Evolutionary conservation across 2,329 filamentous ascomycete species (phyloP).

Genomic region (Penicillium paneum): DNA sequence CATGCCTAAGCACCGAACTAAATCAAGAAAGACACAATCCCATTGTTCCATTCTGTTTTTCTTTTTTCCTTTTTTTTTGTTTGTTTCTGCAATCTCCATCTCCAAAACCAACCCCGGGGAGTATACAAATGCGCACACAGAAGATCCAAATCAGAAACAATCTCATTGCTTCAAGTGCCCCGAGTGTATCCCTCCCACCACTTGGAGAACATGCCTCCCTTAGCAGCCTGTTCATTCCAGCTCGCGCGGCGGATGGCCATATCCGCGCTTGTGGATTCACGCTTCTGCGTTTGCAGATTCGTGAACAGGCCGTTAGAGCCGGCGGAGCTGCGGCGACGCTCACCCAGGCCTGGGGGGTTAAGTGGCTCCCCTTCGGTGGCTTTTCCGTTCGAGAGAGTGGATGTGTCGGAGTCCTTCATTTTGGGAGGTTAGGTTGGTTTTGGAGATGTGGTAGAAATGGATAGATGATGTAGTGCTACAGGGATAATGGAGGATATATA

Average conservation of each 20-base stretch:
- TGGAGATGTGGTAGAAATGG: neutral
- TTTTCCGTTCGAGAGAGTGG: conserved; percentile 26
- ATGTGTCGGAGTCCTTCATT: conserved; percentile 29
- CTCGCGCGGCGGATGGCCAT: conserved; percentile 39
- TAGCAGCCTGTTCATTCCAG: conserved; percentile 45
- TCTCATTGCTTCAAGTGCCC: conserved; percentile 14
- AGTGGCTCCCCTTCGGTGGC: conserved; percentile 11
- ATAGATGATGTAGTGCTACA: neutral
- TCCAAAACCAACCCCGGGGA: neutral
- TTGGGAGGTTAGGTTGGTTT: neutral
- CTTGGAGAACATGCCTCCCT: conserved; percentile 37
- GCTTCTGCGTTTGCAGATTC: conserved; percentile 46
- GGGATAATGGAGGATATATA: neutral
- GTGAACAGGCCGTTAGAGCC: conserved; percentile 24
- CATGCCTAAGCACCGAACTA: neutral
- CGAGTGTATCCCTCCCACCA: conserved; percentile 44
- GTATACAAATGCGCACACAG: neutral
- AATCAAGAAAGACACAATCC: neutral
- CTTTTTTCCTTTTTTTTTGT: neutral
- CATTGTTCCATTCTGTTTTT: neutral
- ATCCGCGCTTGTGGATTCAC: conserved; percentile 37
- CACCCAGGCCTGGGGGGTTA: conserved; percentile 15
- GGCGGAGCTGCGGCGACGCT: conserved; percentile 30
- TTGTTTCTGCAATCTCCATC: neutral
- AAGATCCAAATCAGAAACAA: neutral